Conservation (phyloP, 2,329 filamentous ascomycete species). For the Triangularia verruculosa region DNA sequence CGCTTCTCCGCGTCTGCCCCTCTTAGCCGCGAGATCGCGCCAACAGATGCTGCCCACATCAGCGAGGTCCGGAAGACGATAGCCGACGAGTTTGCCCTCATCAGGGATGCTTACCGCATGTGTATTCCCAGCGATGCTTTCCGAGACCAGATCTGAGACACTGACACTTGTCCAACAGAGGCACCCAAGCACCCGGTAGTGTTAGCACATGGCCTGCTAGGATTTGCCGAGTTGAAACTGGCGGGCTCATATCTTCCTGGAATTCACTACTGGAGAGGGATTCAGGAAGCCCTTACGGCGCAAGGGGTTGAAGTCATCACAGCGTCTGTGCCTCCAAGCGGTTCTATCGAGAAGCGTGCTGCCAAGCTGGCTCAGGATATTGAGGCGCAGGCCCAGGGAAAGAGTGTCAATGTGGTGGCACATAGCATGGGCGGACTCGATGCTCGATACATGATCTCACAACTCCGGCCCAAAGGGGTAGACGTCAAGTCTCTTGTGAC, state of each 20-base stretch:
- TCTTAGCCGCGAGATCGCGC: conserved; percentile 12
- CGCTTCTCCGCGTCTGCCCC: conserved; percentile 17
- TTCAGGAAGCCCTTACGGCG: conserved; percentile 53
- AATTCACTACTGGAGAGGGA: conserved; percentile 64
- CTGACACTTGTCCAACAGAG: conserved; percentile 35
- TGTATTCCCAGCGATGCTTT: neutral
- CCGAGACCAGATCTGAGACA: neutral
- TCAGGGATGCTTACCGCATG: conserved; percentile 26
- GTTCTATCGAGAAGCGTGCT: conserved; percentile 59
- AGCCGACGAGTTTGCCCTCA: conserved; percentile 25
- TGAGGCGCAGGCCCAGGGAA: conserved; percentile 41
- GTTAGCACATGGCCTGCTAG: conserved; percentile 63
- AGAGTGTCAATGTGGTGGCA: conserved; percentile 71
- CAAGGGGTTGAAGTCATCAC: conserved; percentile 56
- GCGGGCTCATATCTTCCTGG: conserved; percentile 49
- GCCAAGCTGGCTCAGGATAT: conserved; percentile 56
- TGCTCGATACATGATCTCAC: conserved; percentile 62
- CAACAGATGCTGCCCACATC: conserved; percentile 22
- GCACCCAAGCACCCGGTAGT: conserved; percentile 61
- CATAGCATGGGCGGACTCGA: conserved; percentile 68
- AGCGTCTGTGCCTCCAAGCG: conserved; percentile 59
- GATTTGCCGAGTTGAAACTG: conserved; percentile 57
- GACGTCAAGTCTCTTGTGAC: conserved; percentile 52
- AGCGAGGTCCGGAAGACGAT: conserved; percentile 25
- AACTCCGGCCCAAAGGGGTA: conserved; percentile 46